phyloP scores from a whole-genome alignment of 495 filamentous ascomycete species.

The Xylaria acuta region DNA sequence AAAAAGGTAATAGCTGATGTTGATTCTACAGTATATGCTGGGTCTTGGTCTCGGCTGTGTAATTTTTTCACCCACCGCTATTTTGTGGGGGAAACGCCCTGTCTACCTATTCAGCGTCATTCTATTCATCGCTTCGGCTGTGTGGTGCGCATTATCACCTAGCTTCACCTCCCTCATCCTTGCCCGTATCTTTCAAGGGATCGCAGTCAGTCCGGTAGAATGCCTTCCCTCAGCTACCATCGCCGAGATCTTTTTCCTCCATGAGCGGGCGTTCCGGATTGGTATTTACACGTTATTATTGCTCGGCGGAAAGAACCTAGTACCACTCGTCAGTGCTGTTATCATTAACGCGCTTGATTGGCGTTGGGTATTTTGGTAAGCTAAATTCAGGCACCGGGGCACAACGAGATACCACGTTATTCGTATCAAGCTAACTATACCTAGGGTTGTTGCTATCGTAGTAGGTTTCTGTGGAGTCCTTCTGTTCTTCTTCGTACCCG shows the following conservation, averaged over 20 bases:
- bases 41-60: constrained; percentile 87
- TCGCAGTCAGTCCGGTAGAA: constrained; percentile 91
- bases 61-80: constrained; percentile 87
- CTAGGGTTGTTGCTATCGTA: constrained; percentile 82
- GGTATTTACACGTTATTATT: constrained; percentile 94
- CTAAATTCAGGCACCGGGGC: background rate
- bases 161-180: constrained; percentile 81
- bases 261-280: constrained; percentile 91
- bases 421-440: constrained; percentile 11
- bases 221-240: constrained; percentile 93
- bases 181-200: constrained; percentile 84
- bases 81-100: constrained; percentile 87
- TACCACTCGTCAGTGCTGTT: constrained; percentile 85
- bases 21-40: constrained; percentile 72
- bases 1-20: background rate
- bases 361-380: constrained; percentile 93
- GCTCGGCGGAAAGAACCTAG: constrained; percentile 90
- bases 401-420: background rate
- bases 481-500: constrained; percentile 90
- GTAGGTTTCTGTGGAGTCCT: constrained; percentile 76
- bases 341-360: constrained; percentile 80
- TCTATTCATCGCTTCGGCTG: constrained; percentile 74
- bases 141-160: constrained; percentile 88
- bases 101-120: constrained; percentile 84
- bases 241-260: constrained; percentile 95